Conservation (phyloP, 345 rosid species). For the Sapria himalayana region DNA sequence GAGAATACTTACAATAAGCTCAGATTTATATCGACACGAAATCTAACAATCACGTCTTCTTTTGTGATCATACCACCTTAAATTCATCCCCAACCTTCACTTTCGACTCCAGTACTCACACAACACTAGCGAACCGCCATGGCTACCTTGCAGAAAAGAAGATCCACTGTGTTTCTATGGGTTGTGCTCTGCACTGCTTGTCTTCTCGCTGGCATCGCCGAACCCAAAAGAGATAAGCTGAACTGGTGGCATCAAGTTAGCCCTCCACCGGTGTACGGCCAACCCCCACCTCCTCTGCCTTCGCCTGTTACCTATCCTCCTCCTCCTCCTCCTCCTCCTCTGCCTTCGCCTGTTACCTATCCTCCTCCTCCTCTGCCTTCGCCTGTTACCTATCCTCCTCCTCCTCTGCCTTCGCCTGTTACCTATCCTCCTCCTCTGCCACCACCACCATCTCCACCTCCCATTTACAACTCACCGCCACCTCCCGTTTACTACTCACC, state of each 20-base stretch:
- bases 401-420: background rate
- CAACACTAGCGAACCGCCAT: too few species aligned
- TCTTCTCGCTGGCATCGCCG: background rate
- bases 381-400: background rate
- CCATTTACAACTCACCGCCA: background rate
- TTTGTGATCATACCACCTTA: background rate
- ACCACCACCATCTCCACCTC: background rate
- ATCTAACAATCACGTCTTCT: conserved; percentile 5
- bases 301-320: conserved; percentile 2
- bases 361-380: conserved; percentile 2
- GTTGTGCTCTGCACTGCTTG: too few species aligned
- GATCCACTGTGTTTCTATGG: too few species aligned
- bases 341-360: conserved; percentile 3
- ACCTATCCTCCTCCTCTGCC: conserved; percentile 2
- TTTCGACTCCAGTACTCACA: background rate
- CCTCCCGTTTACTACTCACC: background rate
- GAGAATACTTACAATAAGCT: background rate
- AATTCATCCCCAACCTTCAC: background rate
- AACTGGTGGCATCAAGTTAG: conserved; percentile 3
- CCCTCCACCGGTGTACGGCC: background rate
- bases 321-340: conserved; percentile 3
- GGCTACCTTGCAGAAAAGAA: too few species aligned
- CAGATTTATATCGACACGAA: conserved; percentile 6
- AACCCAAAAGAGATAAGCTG: too few species aligned
- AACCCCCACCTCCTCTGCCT: background rate